Percentiles rank a stretch among this genome's conserved stretches.
phyloP scores from a whole-genome alignment of 345 rosid species.

The Fremontodendron californicum region DNA sequence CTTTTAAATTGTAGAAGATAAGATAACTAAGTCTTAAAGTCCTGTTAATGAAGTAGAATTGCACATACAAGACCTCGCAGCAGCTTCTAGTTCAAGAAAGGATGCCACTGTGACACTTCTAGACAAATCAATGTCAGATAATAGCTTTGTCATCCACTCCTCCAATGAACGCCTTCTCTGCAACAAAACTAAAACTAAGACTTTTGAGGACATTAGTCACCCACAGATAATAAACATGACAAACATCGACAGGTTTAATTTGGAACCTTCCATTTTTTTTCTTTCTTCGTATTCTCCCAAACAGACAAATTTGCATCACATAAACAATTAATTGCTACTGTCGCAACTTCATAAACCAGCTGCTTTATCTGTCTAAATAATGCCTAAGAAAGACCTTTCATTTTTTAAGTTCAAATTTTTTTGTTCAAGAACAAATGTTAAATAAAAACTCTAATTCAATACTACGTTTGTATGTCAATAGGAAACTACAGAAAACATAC shows the following conservation, averaged over 20 bases:
- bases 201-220: slow-evolving; percentile 41
- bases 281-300: background rate
- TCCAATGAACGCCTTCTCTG: slow-evolving; percentile 96
- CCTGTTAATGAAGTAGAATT: slow-evolving; percentile 21
- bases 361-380: background rate
- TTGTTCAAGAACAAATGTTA: background rate
- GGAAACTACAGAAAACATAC: background rate
- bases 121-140: slow-evolving; percentile 90
- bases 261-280: background rate
- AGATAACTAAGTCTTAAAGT: slow-evolving; percentile 8
- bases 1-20: background rate
- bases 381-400: background rate
- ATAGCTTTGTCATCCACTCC: slow-evolving; percentile 93
- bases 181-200: slow-evolving; percentile 44
- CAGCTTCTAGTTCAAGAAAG: slow-evolving; percentile 97
- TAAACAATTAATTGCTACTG: background rate
- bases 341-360: background rate
- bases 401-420: background rate
- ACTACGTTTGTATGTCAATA: background rate
- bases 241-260: background rate
- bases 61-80: slow-evolving; percentile 92
- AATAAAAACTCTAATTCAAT: background rate
- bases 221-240: background rate
- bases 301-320: background rate
- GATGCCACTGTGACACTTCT: slow-evolving; percentile 85